These are phyloP conservation scores for Marasmius tenuissimus DNA, from an alignment of 1,284 basidiomycete genomes.

Conservation along the genomic window DNA sequence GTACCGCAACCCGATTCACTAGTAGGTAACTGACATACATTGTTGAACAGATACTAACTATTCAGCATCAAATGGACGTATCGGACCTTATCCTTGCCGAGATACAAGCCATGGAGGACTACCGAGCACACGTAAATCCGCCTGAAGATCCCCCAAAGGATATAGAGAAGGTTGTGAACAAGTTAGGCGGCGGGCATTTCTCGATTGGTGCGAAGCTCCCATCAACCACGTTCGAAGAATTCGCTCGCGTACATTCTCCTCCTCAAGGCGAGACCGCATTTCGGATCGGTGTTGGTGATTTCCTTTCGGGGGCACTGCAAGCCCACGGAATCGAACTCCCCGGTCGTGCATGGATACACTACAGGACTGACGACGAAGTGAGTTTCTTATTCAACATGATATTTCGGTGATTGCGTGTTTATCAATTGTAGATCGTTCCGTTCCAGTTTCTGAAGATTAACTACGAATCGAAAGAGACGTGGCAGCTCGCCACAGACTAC, in stretches of 20 bases:
- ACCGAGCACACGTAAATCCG: constrained; percentile 5
- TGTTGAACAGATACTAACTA: constrained; percentile 21
- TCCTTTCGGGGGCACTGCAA: neutral
- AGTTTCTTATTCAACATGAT: constrained; percentile 14
- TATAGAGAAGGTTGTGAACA: too few species aligned
- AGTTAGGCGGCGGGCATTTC: neutral
- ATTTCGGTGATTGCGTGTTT: too few species aligned
- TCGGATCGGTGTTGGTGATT: too few species aligned
- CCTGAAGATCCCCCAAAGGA: neutral
- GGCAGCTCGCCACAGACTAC: constrained; percentile 23
- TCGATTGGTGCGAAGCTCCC: constrained; percentile 15
- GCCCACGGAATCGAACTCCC: neutral
- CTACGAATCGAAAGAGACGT: constrained; percentile 26
- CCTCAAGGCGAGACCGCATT: too few species aligned
- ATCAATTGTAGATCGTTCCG: constrained; percentile 15
- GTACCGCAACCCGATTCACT: neutral
- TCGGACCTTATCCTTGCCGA: constrained; percentile 15
- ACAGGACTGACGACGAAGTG: neutral
- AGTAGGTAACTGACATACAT: neutral
- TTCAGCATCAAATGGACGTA: constrained; percentile 20
- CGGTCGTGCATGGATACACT: neutral
- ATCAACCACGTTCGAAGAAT: constrained; percentile 12
- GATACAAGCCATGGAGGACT: constrained; percentile 17
- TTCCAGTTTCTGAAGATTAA: constrained; percentile 22
- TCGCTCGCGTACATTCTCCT: too few species aligned